Conservation (phyloP, 2,329 filamentous ascomycete species). For the Aspergillus fructus region DNA sequence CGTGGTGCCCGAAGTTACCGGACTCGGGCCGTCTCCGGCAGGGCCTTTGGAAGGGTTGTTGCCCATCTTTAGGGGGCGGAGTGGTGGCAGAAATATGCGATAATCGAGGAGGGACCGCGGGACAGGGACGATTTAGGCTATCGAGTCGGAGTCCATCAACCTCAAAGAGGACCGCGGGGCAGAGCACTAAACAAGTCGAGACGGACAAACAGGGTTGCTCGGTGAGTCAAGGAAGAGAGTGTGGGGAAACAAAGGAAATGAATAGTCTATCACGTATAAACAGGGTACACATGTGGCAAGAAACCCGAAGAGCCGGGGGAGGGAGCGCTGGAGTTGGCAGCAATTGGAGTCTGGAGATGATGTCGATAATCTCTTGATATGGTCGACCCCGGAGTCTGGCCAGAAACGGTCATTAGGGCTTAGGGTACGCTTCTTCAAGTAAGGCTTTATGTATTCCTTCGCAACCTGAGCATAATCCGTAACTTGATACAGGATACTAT, state of each 20-base stretch:
- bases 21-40: slow-evolving; percentile 29
- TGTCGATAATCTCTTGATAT: slow-evolving; percentile 14
- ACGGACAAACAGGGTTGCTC: neutral
- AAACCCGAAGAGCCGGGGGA: slow-evolving; percentile 4
- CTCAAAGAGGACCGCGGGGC: slow-evolving; percentile 11
- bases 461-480: neutral
- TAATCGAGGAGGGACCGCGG: slow-evolving; percentile 8
- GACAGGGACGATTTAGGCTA: slow-evolving; percentile 1
- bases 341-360: slow-evolving; percentile 17
- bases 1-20: slow-evolving; percentile 26
- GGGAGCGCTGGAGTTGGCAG: slow-evolving; percentile 5
- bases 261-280: slow-evolving; percentile 3
- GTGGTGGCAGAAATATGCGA: slow-evolving; percentile 1
- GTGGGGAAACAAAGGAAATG: slow-evolving; percentile 2
- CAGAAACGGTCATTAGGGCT: slow-evolving; percentile 21
- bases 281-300: slow-evolving; percentile 3
- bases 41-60: slow-evolving; percentile 49
- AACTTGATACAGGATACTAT: neutral
- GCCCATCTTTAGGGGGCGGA: slow-evolving; percentile 42
- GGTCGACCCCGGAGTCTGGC: slow-evolving; percentile 16
- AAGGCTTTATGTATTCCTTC: neutral
- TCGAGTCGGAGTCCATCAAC: slow-evolving; percentile 16
- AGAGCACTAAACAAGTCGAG: slow-evolving; percentile 7
- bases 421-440: slow-evolving; percentile 17
- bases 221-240: neutral